These are phyloP conservation scores for Strobilomyces echinocephalus DNA, from an alignment of 768 basidiomycete genomes.

Conservation along the genomic window DNA sequence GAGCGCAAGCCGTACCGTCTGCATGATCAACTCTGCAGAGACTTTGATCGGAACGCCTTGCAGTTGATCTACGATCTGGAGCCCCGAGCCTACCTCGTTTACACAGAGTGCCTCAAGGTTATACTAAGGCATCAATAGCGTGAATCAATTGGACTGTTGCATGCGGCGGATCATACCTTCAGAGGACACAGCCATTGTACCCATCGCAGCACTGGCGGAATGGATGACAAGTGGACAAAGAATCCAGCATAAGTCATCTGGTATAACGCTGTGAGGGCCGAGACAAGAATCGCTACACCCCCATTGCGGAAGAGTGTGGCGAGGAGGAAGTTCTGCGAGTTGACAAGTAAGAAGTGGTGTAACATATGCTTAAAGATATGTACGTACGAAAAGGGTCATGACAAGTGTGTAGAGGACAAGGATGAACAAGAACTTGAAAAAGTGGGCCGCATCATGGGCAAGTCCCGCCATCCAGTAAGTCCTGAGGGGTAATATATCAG, in stretches of 20 bases:
- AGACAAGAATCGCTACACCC: constrained; percentile 86
- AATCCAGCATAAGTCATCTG: constrained; percentile 91
- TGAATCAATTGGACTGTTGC: background rate
- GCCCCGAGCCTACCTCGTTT: constrained; percentile 87
- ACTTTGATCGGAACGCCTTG: constrained; percentile 79
- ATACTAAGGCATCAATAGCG: constrained; percentile 32
- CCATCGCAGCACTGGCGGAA: constrained; percentile 92
- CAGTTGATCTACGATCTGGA: constrained; percentile 75
- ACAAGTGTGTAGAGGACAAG: constrained; percentile 78
- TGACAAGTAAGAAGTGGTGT: background rate
- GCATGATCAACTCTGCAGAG: constrained; percentile 82
- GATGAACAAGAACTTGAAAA: constrained; percentile 94
- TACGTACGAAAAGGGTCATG: constrained; percentile 80
- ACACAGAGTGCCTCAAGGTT: constrained; percentile 81
- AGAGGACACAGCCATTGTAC: constrained; percentile 86
- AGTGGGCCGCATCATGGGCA: constrained; percentile 67
- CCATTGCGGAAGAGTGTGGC: constrained; percentile 80
- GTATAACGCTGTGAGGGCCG: constrained; percentile 68
- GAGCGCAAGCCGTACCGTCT: constrained; percentile 48
- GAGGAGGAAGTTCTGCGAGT: constrained; percentile 79
- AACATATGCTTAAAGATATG: background rate
- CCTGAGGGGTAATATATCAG: constrained; percentile 32
- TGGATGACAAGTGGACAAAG: constrained; percentile 80
- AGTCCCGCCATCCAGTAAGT: constrained; percentile 98
- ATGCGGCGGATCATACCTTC: constrained; percentile 36